A percentile compares a stretch with the other conserved stretches of the same genome.
These are phyloP conservation scores for Globisporangium okanoganense DNA, from an alignment of 352 stramenopile species.

Conservation along the genomic window DNA sequence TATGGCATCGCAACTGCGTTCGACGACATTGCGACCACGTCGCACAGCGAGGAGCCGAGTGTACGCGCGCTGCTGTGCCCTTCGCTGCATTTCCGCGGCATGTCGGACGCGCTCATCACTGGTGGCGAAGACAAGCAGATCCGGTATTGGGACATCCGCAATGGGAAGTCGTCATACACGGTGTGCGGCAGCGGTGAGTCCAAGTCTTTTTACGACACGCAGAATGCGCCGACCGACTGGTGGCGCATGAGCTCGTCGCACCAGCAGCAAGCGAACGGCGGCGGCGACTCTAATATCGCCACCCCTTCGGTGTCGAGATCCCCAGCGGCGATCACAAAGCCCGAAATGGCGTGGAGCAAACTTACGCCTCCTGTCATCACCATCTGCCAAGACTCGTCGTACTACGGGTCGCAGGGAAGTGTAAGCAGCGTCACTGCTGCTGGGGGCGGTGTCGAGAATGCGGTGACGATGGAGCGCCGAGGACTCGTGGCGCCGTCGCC, in stretches of 20 bases:
- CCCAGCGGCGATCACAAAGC: slow-evolving; percentile 56
- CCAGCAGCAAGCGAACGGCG: slow-evolving; percentile 21
- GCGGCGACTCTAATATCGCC: slow-evolving; percentile 22
- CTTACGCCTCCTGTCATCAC: slow-evolving; percentile 79
- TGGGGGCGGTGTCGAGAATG: slow-evolving; percentile 55
- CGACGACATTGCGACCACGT: slow-evolving; percentile 75
- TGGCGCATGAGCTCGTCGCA: slow-evolving; percentile 73
- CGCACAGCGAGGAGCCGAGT: slow-evolving; percentile 70
- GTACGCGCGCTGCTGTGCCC: slow-evolving; percentile 88
- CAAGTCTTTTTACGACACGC: slow-evolving; percentile 88
- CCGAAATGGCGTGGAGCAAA: slow-evolving; percentile 86
- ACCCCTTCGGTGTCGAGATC: slow-evolving; percentile 13
- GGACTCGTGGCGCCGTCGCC: slow-evolving; percentile 85
- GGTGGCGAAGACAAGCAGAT: slow-evolving; percentile 94
- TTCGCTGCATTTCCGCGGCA: slow-evolving; percentile 82
- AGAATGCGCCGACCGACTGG: slow-evolving; percentile 70
- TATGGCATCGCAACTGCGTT: slow-evolving; percentile 78
- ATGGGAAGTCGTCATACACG: slow-evolving; percentile 92
- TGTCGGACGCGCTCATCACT: slow-evolving; percentile 88
- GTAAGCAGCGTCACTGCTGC: slow-evolving; percentile 39
- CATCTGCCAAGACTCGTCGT: slow-evolving; percentile 81
- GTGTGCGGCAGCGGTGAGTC: slow-evolving; percentile 86
- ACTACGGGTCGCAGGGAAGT: slow-evolving; percentile 50
- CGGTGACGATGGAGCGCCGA: slow-evolving; percentile 84
- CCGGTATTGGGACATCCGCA: slow-evolving; percentile 96